Percentiles rank a stretch among this genome's conserved stretches.
phyloP scores from a whole-genome alignment of 192 early-diverging fungal species.

The Tieghemiomyces parasiticus region DNA sequence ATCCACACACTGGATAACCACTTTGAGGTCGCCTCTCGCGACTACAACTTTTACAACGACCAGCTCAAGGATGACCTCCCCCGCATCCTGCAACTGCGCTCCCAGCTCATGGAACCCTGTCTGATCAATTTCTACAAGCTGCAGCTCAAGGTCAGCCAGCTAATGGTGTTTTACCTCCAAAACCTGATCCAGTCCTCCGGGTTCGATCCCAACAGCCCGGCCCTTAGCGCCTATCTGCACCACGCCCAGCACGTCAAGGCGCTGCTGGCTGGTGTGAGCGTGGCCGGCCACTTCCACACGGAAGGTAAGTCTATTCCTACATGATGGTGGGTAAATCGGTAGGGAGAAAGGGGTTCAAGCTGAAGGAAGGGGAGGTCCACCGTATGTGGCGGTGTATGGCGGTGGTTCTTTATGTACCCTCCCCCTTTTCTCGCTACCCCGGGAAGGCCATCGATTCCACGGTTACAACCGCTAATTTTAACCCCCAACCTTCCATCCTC shows the following conservation, averaged over 20 bases:
- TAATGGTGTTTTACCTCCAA: slow-evolving; percentile 43
- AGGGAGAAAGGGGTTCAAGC: too few relatives aligned
- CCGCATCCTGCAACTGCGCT: slow-evolving; percentile 52
- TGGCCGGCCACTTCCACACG: not conserved
- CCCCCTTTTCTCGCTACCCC: too few relatives aligned
- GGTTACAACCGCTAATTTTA: too few relatives aligned
- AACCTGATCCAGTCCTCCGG: slow-evolving; percentile 32
- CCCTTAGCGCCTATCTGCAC: not conserved
- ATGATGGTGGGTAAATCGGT: too few relatives aligned
- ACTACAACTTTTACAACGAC: slow-evolving; percentile 75
- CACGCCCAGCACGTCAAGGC: not conserved
- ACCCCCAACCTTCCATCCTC: too few relatives aligned
- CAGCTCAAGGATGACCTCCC: slow-evolving; percentile 69
- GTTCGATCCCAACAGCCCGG: slow-evolving; percentile 33
- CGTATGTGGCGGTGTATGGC: too few relatives aligned
- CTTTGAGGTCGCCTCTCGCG: slow-evolving; percentile 64
- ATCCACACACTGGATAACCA: slow-evolving; percentile 51
- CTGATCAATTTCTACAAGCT: slow-evolving; percentile 72
- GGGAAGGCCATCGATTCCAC: too few relatives aligned
- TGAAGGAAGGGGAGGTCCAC: too few relatives aligned
- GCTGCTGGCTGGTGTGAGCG: not conserved
- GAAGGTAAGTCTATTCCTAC: too few relatives aligned
- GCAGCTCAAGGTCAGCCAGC: slow-evolving; percentile 62
- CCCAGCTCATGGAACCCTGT: slow-evolving; percentile 74
- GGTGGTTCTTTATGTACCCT: too few relatives aligned